Evolutionary conservation across 148 eudicot genomes (phyloP), one percentile per base, ranked within the genome.

Genomic region (Pouteria glomerata): DNA sequence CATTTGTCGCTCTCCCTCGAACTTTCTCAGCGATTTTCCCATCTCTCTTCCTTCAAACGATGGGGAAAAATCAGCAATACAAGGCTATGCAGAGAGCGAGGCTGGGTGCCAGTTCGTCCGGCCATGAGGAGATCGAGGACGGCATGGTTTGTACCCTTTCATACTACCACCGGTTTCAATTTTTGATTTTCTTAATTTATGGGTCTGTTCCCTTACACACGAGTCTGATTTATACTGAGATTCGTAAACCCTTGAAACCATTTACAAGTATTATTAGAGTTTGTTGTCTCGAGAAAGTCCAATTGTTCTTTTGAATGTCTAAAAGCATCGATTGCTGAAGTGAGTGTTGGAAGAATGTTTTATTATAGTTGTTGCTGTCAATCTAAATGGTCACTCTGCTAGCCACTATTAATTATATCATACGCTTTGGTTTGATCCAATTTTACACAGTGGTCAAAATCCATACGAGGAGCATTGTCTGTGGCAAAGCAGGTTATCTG

Each of bases 81-180:
- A 55, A 55, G 24, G 58, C 58, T 23, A 55, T 55, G 58, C 58
- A 55, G 30, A 55, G 30, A 55, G 58, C 58, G 29, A 55, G 30
- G 58, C 58, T 55, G 58, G 58, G 58, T 21, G 58, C 58, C 30
- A 55, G 30, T 30, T 6, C 29, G 8, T 11, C 58, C 30, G 29
- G 12, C 0, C 10, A 23, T 10, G 58, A 55, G 30, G 29, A 55
- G 58, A 26, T 55, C 58, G 30, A 55, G 12, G 58, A 55, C 58
- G 58, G 58, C 58, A 55, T 55, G 58, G 58, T 55, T 55, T 24
- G 58, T 55, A 55, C 58, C 58, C 30, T 55, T 55, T 55, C 58
- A 55, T 55, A 55, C 58, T 55, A 55, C 10, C 58, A 24, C 11
- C 14, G 8, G 13, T 10, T 55, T 55, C 29, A 23, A 55, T 21